phyloP scores from a whole-genome alignment of 305 asterid species.

The Fraxinus nigra region DNA sequence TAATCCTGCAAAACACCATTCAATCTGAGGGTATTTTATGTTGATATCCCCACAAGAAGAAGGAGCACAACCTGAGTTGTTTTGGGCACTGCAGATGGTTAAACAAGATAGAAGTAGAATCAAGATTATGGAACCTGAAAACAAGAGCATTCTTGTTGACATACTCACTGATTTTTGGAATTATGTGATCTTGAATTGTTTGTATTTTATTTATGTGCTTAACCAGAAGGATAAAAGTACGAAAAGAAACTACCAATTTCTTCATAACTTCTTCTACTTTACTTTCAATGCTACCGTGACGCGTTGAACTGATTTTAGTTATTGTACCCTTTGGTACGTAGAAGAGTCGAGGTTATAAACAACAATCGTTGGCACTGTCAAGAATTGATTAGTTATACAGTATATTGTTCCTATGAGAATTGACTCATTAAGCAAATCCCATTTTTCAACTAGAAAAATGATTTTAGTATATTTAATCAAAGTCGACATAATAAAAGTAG shows the following conservation, averaged over 20 bases:
- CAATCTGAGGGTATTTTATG: conserved; percentile 34
- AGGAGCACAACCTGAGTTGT: conserved; percentile 21
- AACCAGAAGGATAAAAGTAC: too few species aligned
- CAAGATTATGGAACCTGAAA: conserved; percentile 13
- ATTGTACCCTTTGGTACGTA: neutral
- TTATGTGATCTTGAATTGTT: neutral
- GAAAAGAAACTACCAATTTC: too few species aligned
- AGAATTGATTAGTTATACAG: neutral
- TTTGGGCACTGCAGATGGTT: conserved; percentile 19
- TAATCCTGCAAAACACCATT: conserved; percentile 20
- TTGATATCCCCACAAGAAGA: conserved; percentile 33
- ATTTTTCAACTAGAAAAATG: neutral
- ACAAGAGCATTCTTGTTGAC: neutral
- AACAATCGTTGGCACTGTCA: neutral
- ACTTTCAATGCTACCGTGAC: neutral
- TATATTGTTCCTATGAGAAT: neutral
- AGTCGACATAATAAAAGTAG: neutral
- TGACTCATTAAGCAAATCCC: neutral
- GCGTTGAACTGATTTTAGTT: neutral
- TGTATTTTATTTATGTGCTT: too few species aligned
- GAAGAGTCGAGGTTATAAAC: neutral
- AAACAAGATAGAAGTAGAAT: conserved; percentile 19
- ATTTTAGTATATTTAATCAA: neutral
- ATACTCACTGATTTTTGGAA: neutral
- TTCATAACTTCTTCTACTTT: too few species aligned